Evolutionary conservation across 306 rosid species (phyloP).

Genomic region (Prunus davidiana): DNA sequence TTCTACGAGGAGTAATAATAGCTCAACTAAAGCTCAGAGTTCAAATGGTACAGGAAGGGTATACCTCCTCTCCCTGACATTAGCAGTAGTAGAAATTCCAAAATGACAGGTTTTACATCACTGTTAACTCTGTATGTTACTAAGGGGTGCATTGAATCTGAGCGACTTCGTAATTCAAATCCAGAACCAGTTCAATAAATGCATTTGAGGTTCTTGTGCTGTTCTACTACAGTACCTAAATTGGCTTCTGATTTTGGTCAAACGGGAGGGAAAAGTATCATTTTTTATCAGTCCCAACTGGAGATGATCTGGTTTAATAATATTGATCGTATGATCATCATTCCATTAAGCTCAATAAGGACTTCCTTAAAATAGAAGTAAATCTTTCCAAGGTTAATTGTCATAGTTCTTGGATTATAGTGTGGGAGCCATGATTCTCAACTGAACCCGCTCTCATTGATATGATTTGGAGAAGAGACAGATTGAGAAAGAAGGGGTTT

Average conservation of each 20-base stretch:
- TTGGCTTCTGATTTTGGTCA: background rate
- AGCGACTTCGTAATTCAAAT: background rate
- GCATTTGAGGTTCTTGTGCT: background rate
- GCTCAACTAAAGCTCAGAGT: conserved; percentile 40
- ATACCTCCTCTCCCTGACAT: conserved; percentile 11
- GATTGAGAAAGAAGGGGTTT: background rate
- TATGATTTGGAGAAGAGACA: background rate
- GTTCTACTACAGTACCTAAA: background rate
- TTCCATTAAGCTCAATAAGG: background rate
- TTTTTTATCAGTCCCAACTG: background rate
- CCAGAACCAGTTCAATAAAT: conserved; percentile 16
- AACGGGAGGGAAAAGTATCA: background rate
- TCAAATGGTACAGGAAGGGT: conserved; percentile 71
- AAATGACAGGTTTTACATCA: conserved; percentile 7
- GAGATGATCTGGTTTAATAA: background rate
- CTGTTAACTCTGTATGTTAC: background rate
- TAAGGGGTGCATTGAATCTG: conserved; percentile 10
- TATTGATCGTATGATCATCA: background rate
- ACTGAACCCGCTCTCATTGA: background rate
- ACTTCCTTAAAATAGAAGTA: background rate
- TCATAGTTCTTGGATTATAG: background rate
- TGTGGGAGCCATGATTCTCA: background rate
- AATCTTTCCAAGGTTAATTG: background rate
- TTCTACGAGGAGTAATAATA: conserved; percentile 33
- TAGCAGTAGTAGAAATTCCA: conserved; percentile 4